Evolutionary conservation across 257 asterid genomes (phyloP).

Genomic region (Capsicum pubescens): DNA sequence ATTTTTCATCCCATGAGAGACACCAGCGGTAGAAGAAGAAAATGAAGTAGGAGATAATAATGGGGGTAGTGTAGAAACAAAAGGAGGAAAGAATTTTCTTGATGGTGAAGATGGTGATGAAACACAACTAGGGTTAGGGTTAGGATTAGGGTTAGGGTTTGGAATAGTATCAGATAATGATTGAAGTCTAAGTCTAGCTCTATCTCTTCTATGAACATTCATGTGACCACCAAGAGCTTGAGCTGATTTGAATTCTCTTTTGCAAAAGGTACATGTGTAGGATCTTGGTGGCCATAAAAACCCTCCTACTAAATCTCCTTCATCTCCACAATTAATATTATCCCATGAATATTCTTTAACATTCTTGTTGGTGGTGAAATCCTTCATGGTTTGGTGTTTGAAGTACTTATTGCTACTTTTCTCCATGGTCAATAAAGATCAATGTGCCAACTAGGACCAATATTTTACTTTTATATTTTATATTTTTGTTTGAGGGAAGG

Average conservation of each 20-base stretch:
- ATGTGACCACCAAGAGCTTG: conserved; percentile 98
- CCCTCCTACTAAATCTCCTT: conserved; percentile 57
- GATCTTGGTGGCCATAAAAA: conserved; percentile 92
- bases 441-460: not conserved
- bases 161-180: conserved; percentile 45
- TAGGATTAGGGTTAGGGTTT: conserved; percentile 77
- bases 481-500: not conserved
- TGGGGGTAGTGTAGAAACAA: conserved; percentile 43
- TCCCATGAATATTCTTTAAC: conserved; percentile 44
- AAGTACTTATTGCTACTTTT: not conserved
- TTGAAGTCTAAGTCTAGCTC: conserved; percentile 66
- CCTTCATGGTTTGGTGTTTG: conserved; percentile 35
- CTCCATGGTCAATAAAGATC: conserved; percentile 29
- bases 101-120: conserved; percentile 43
- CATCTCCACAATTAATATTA: conserved; percentile 29
- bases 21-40: conserved; percentile 30
- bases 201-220: conserved; percentile 91
- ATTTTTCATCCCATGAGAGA: conserved; percentile 8
- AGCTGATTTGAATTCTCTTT: conserved; percentile 89
- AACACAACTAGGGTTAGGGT: conserved; percentile 37
- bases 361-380: conserved; percentile 38
- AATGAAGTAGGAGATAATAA: conserved; percentile 37
- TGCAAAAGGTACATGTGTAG: conserved; percentile 85
- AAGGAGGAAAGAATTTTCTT: conserved; percentile 43
- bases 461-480: not conserved